A percentile compares a stretch with the other conserved stretches of the same genome.
phyloP scores from a whole-genome alignment of 192 early-diverging fungal species.

The Coemansia sp. region DNA sequence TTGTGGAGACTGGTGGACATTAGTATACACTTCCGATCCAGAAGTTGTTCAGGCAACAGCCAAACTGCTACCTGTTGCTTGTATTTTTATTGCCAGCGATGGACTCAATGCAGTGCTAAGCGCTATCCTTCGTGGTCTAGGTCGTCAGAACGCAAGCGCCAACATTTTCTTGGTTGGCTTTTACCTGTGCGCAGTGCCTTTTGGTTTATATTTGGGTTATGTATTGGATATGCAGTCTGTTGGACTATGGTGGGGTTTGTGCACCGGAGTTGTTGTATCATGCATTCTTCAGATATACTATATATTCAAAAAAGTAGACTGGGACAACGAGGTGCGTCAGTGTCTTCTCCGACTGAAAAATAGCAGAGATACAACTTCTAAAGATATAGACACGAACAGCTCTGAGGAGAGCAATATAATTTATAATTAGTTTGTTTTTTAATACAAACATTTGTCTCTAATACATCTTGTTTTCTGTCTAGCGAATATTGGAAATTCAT shows the following conservation, averaged over 20 bases:
- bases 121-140: slow-evolving; percentile 54
- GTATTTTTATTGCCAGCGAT: slow-evolving; percentile 62
- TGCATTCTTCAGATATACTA: background rate
- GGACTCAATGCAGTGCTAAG: slow-evolving; percentile 58
- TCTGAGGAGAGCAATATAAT: no score
- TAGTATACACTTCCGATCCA: slow-evolving; percentile 62
- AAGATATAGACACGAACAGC: no score
- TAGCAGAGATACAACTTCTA: background rate
- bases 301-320: background rate
- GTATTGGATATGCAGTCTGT: slow-evolving; percentile 10
- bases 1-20: slow-evolving; percentile 15
- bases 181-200: slow-evolving; percentile 49
- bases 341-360: background rate
- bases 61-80: slow-evolving; percentile 69
- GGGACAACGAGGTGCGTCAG: background rate
- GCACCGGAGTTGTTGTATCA: slow-evolving; percentile 6
- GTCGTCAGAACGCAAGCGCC: slow-evolving; percentile 49
- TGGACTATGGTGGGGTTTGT: slow-evolving; percentile 43
- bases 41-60: slow-evolving; percentile 70
- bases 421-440: no score
- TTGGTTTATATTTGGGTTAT: slow-evolving; percentile 50
- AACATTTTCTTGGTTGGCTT: slow-evolving; percentile 52
- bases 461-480: no score
- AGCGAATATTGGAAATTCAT: no score
- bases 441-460: no score